Conservation (phyloP, 1,284 basidiomycete species). For the Earliella scabrosa region DNA sequence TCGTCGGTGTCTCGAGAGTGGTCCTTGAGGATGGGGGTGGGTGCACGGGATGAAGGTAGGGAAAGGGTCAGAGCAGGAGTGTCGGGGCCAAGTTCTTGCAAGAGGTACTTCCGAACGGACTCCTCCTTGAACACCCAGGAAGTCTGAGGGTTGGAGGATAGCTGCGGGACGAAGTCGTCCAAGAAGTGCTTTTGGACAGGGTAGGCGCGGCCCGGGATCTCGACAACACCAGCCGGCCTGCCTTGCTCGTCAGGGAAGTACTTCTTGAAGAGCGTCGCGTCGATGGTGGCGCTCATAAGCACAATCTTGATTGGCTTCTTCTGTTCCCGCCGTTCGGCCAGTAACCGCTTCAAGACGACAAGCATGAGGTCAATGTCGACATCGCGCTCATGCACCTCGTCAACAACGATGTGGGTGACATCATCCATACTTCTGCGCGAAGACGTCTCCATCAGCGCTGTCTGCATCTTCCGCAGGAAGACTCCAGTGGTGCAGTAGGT, state of each 20-base stretch:
- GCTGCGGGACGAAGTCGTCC: constrained; percentile 73
- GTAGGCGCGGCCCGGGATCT: constrained; percentile 92
- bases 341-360: constrained; percentile 87
- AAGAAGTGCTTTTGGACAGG: constrained; percentile 86
- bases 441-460: constrained; percentile 58
- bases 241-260: constrained; percentile 81
- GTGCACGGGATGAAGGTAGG: constrained; percentile 7
- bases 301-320: constrained; percentile 86
- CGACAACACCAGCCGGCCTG: constrained; percentile 74
- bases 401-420: constrained; percentile 91
- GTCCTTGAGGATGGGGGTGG: constrained; percentile 20
- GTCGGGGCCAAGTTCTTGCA: constrained; percentile 66
- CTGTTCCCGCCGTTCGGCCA: constrained; percentile 77
- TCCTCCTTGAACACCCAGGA: constrained; percentile 80
- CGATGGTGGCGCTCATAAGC: constrained; percentile 96
- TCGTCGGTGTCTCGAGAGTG: constrained; percentile 54
- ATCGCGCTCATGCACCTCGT: constrained; percentile 97
- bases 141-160: constrained; percentile 42
- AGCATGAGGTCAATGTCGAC: constrained; percentile 93
- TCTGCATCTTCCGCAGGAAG: constrained; percentile 89
- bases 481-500: constrained; percentile 96
- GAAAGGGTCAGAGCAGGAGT: constrained; percentile 18
- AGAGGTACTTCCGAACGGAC: constrained; percentile 78
- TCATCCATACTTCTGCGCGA: constrained; percentile 66
- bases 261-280: constrained; percentile 85